A percentile compares a stretch with the other conserved stretches of the same genome.
These are phyloP conservation scores for Aschersonia sp. DNA, from an alignment of 2,329 filamentous ascomycete species.

Conservation along the genomic window DNA sequence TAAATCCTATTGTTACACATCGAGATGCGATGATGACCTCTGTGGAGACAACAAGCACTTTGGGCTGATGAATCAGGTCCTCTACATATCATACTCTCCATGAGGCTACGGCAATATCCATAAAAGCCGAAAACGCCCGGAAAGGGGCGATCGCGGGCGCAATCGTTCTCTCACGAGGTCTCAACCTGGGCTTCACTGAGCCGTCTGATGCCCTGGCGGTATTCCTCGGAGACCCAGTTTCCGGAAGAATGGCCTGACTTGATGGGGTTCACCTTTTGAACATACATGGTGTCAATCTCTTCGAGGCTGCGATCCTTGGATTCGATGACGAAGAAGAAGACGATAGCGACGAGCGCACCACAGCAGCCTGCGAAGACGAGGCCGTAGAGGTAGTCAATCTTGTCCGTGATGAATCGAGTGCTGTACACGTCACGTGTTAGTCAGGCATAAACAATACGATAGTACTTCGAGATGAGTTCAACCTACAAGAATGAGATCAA, in stretches of 20 bases:
- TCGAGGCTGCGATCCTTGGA: slow-evolving; percentile 57
- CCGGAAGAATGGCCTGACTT: slow-evolving; percentile 15
- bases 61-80: no score
- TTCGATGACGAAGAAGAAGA: slow-evolving; percentile 66
- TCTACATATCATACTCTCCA: no score
- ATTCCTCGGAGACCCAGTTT: slow-evolving; percentile 10
- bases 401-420: slow-evolving; percentile 58
- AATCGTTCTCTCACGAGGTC: background rate
- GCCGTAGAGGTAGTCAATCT: slow-evolving; percentile 56
- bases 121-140: no score
- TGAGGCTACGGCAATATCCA: no score
- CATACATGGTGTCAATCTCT: slow-evolving; percentile 68
- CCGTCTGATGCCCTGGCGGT: slow-evolving; percentile 2
- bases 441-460: no score
- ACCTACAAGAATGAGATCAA: slow-evolving; percentile 31
- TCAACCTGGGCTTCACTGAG: slow-evolving; percentile 1
- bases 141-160: no score
- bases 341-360: slow-evolving; percentile 44
- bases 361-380: slow-evolving; percentile 59
- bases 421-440: slow-evolving; percentile 4
- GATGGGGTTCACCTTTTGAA: slow-evolving; percentile 32
- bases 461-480: background rate
- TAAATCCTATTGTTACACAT: no score
- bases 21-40: no score
- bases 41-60: no score